Evolutionary conservation across 179 eudicot genomes (phyloP).

Genomic region (Silene vulgaris): DNA sequence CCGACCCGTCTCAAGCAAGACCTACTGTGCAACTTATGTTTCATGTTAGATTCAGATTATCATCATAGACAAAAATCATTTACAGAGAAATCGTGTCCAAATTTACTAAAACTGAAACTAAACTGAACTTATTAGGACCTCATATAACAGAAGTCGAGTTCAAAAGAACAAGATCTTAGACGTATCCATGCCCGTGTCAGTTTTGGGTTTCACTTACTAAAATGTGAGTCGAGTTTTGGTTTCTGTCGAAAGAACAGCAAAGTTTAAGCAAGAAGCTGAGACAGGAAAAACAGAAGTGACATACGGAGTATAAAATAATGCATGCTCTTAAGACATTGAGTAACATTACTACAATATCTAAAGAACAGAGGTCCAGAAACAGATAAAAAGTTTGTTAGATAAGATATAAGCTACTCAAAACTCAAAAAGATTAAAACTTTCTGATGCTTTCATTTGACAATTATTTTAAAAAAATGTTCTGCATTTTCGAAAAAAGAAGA

Average conservation of each 20-base stretch:
- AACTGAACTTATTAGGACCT: no score
- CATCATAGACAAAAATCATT: background rate
- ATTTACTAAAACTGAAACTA: no score
- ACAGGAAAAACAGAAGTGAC: constrained; percentile 10
- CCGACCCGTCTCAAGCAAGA: no score
- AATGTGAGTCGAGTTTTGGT: no score
- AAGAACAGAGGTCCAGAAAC: constrained; percentile 12
- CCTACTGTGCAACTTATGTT: background rate
- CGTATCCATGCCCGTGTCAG: no score
- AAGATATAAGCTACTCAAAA: constrained; percentile 38
- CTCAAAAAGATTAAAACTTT: constrained; percentile 20
- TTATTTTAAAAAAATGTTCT: constrained; percentile 15
- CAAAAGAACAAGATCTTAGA: no score
- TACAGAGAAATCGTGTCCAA: background rate
- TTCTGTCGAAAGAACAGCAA: background rate
- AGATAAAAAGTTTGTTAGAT: constrained; percentile 20
- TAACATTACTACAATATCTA: constrained; percentile 1
- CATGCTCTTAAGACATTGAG: background rate
- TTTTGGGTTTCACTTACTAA: no score
- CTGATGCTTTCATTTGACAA: constrained; percentile 30
- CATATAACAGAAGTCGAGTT: no score
- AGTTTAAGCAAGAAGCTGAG: background rate
- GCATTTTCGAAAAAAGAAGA: background rate
- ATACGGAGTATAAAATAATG: background rate
- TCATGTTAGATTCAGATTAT: background rate